Base-by-base conservation (phyloP, 2,329 filamentous ascomycete genomes). In the Elsinoe batatas region DNA sequence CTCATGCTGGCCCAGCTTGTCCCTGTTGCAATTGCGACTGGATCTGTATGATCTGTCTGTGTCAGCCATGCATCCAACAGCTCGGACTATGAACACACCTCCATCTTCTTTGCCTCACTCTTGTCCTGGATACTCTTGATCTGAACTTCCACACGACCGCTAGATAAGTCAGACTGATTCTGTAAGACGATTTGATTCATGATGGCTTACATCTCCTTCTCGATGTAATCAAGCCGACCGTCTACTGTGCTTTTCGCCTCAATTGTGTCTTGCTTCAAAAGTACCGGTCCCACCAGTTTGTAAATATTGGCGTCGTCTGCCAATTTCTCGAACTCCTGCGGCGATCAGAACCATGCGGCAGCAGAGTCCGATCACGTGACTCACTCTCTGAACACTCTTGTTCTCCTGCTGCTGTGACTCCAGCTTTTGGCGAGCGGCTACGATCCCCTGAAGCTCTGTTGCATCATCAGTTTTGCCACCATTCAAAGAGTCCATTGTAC, bases 361-460 rank as follows among this genome's bases (percentile, higher is more conserved):
- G 30, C 43, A 4, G n/a, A 17, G 20, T n/a, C 17, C 17, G 12
- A 8, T 44, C 40, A 44, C 33, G 20, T 5, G 17, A 37, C 70
- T 43, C 63, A 88, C 88, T 73, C 88, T 86, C 69, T 94, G 83
- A 8, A 98, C 93, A 13, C 86, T 84, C 49, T 84, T 74, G 68
- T 97, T 98, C 71, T 98, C 93, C 67, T 95, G 88, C 69, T 87
- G 87, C 71, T 98, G 93, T 5, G 90, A 87, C 69, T 96, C 91
- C 5, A 98, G 82, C 72, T 87, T 94, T 74, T 98, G 91, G 60
- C 91, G 82, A 8, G 89, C 87, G 43, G 83, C 78, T 22, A 97
- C 82, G 15, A 82, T 76, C 42, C 77, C 80, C 69, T 90, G 87
- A 56, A 97, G 79, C 63, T 97, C 93, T 95, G 35, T 53, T 7